Evolutionary conservation across 1,284 basidiomycete species (phyloP).

Genomic region (Ganoderma lucidum): DNA sequence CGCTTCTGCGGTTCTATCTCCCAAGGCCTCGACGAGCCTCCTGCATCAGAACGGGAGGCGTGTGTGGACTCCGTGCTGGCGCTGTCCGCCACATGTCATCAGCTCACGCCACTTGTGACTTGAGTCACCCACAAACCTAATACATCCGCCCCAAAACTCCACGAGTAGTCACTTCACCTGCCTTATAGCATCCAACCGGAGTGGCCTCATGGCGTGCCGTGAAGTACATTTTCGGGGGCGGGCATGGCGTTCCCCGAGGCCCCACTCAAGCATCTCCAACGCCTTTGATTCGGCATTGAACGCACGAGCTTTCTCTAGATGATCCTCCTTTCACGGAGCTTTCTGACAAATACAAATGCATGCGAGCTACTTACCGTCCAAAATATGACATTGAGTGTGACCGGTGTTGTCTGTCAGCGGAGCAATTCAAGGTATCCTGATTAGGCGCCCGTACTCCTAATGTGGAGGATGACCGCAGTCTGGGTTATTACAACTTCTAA

Average conservation of each 20-base stretch:
- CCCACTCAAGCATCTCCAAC: background rate
- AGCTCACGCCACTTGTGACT: slow-evolving; percentile 1
- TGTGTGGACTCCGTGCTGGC: background rate
- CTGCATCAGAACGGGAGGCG: slow-evolving; percentile 12
- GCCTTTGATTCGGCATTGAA: background rate
- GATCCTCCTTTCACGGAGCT: background rate
- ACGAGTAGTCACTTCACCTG: background rate
- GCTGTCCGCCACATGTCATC: background rate
- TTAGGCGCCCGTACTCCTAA: background rate
- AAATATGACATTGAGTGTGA: background rate
- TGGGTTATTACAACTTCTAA: background rate
- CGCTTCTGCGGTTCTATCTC: background rate
- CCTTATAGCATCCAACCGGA: background rate
- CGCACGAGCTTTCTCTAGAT: background rate
- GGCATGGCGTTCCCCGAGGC: background rate
- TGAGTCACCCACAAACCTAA: slow-evolving; percentile 7
- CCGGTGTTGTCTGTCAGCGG: background rate
- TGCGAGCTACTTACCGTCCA: background rate
- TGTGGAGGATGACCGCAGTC: background rate
- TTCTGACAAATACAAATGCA: background rate
- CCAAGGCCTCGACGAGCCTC: background rate
- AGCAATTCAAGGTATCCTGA: background rate
- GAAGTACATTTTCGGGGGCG: background rate
- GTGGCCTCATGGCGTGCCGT: background rate
- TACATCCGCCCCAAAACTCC: background rate